Evolutionary conservation across 2,329 filamentous ascomycete species (phyloP).

Genomic region (Davidsoniella neocaledoniae): DNA sequence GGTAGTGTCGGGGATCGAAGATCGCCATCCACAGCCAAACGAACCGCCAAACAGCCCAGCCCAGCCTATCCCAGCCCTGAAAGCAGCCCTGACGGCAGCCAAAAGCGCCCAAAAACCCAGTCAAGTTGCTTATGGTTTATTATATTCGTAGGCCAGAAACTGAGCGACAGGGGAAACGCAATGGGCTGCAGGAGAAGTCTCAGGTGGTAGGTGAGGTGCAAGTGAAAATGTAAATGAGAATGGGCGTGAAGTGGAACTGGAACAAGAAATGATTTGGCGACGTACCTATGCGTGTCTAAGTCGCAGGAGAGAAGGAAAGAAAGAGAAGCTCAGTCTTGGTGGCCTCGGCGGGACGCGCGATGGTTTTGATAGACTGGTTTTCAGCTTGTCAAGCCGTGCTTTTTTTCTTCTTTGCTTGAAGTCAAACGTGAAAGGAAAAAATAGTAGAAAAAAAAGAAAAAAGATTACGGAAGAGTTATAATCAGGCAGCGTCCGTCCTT

Average conservation of each 20-base stretch:
- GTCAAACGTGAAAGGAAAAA: neutral
- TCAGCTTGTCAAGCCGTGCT: neutral
- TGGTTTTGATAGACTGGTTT: conserved; percentile 3
- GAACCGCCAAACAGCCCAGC: too few relatives aligned
- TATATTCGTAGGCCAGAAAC: neutral
- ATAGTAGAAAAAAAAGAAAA: conserved; percentile 16
- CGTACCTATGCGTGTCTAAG: neutral
- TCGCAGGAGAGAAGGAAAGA: neutral
- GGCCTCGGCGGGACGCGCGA: conserved; percentile 10
- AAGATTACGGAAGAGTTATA: neutral
- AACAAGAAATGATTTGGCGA: neutral
- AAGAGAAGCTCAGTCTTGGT: neutral
- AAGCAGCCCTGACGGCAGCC: too few relatives aligned
- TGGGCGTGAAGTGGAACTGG: neutral
- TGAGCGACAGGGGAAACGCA: neutral
- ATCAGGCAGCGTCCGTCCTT: neutral
- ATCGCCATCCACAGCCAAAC: neutral
- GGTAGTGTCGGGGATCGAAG: conserved; percentile 2
- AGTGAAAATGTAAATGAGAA: neutral
- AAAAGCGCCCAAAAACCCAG: neutral
- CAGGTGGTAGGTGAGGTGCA: neutral
- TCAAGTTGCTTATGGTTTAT: neutral
- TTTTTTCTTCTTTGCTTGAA: neutral
- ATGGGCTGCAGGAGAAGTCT: neutral
- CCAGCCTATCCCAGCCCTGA: too few relatives aligned